These are phyloP conservation scores for Acrodontium crateriforme DNA, from an alignment of 2,329 filamentous ascomycete genomes.

Conservation along the genomic window DNA sequence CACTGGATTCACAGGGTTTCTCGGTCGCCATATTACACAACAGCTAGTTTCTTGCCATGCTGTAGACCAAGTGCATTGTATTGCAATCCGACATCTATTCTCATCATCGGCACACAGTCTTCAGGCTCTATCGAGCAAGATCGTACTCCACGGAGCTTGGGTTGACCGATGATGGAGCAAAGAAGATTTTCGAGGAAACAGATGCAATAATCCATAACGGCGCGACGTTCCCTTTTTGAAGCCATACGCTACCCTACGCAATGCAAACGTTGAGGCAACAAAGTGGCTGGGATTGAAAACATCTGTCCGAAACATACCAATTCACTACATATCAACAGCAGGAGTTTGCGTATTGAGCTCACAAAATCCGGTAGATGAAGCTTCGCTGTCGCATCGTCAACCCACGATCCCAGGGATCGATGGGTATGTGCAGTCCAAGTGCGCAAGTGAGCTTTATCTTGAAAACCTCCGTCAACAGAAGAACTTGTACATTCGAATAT, in stretches of 20 bases:
- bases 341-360: background rate
- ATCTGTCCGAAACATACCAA: background rate
- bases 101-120: conserved; percentile 1
- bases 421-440: conserved; percentile 2
- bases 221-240: conserved; percentile 12
- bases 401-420: conserved; percentile 1
- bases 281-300: conserved; percentile 1
- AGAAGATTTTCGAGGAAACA: conserved; percentile 15
- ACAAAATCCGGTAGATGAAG: background rate
- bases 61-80: conserved; percentile 29
- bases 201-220: conserved; percentile 19
- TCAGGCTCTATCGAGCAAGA: conserved; percentile 10
- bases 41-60: conserved; percentile 18
- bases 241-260: conserved; percentile 10
- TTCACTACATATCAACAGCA: background rate
- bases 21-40: conserved; percentile 25
- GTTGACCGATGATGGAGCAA: conserved; percentile 20
- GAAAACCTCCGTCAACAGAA: background rate
- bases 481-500: background rate
- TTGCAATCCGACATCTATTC: conserved; percentile 23
- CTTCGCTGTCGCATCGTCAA: background rate
- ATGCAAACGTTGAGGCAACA: conserved; percentile 11
- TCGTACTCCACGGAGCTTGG: conserved; percentile 22
- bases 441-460: conserved; percentile 1
- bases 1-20: conserved; percentile 28